These are phyloP conservation scores for Entrophospora sp. DNA, from an alignment of 192 early-diverging fungal species.

Conservation along the genomic window DNA sequence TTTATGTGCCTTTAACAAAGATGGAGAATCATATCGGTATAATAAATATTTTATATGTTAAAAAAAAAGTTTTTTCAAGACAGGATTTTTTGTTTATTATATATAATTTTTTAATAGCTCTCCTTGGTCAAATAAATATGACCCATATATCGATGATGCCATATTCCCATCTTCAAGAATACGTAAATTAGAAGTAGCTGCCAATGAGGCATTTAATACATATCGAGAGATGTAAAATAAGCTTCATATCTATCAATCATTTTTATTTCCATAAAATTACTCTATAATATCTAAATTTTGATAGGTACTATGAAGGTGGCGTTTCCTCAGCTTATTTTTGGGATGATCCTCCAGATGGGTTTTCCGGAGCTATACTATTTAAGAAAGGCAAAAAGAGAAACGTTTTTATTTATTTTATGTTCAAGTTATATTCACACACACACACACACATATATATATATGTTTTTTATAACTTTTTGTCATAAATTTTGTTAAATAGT, in stretches of 20 bases:
- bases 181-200: conserved; percentile 80
- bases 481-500: conserved; percentile 1
- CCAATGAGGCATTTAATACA: conserved; percentile 94
- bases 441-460: too few relatives aligned
- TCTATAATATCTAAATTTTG: not conserved
- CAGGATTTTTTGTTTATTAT: not conserved
- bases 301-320: conserved; percentile 84
- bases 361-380: conserved; percentile 91
- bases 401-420: not conserved
- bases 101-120: conserved; percentile 56
- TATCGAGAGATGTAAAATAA: conserved; percentile 84
- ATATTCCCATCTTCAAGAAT: conserved; percentile 67
- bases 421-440: too few relatives aligned
- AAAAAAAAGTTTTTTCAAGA: not conserved
- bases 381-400: conserved; percentile 71
- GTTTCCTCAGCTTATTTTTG: conserved; percentile 96
- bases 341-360: conserved; percentile 71
- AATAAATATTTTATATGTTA: not conserved
- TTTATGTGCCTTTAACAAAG: conserved; percentile 93
- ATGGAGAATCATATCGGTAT: conserved; percentile 85
- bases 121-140: conserved; percentile 95
- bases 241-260: not conserved
- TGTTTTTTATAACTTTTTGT: not conserved
- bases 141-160: conserved; percentile 75
- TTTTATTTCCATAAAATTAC: not conserved